Conservation (phyloP, 768 basidiomycete species). For the Russula foetens region DNA sequence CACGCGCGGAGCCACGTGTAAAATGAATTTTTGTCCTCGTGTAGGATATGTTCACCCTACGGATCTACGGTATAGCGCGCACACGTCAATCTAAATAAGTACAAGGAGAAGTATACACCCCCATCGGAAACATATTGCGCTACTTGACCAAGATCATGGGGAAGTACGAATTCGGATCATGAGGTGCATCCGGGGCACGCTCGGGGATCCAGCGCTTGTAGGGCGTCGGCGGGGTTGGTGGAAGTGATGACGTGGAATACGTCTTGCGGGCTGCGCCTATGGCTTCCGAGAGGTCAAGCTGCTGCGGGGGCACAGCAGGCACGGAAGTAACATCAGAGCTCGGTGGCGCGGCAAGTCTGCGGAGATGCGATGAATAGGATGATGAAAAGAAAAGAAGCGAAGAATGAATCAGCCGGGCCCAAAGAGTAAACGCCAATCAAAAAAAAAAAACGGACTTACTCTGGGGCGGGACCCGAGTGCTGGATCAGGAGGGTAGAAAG, state of each 20-base stretch:
- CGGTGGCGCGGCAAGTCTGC: constrained; percentile 49
- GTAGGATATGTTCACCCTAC: neutral
- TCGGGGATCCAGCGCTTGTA: constrained; percentile 70
- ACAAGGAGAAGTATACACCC: neutral
- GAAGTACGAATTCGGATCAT: constrained; percentile 75
- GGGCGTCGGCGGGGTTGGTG: constrained; percentile 63
- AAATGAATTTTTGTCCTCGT: neutral
- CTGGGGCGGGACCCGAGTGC: constrained; percentile 50
- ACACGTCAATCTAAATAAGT: neutral
- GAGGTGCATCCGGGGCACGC: constrained; percentile 69
- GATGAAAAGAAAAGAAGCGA: neutral
- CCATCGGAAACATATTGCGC: constrained; percentile 26
- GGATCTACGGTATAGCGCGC: neutral
- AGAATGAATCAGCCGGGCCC: no score
- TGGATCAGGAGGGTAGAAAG: constrained; percentile 75
- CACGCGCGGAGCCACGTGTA: neutral
- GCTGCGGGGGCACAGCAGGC: constrained; percentile 35
- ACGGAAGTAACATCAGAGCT: constrained; percentile 34
- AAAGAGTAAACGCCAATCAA: neutral
- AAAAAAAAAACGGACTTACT: constrained; percentile 40
- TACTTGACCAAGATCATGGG: constrained; percentile 57
- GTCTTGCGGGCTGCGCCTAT: constrained; percentile 52
- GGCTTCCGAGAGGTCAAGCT: constrained; percentile 61
- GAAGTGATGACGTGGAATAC: constrained; percentile 57
- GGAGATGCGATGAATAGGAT: neutral